Base-by-base conservation (phyloP, 768 basidiomycete species). In the Serendipita sp. region DNA sequence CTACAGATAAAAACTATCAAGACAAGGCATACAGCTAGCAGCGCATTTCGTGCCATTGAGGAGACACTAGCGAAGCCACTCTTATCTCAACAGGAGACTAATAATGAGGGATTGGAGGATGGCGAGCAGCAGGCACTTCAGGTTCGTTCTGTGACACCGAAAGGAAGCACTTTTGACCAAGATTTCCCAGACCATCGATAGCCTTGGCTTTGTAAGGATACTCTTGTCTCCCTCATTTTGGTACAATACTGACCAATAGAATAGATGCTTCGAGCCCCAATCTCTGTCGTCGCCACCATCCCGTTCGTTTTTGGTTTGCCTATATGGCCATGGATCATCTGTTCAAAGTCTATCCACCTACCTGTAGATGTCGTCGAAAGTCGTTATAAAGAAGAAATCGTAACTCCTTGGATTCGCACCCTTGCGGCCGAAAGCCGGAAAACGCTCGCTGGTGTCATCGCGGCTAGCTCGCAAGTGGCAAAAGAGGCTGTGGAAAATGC, bases 241-340 rank as follows among this genome's bases (percentile, higher is more conserved):
- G 18, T 52, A 18, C n/a, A n/a, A 52, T 52, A 50, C 48, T n/a
- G 6, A n/a, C 6, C n/a, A 2, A 10, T 60, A 13, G 3, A 8
- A 4, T 8, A 60, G 55, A 60, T 60, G 33, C 55, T 60, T 31
- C 55, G 55, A 10, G 55, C 55, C 11, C 55, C 55, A 29, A 60
- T 60, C 11, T 27, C 29, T 36, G 55, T 29, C 29, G 8, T 60
- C 10, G 55, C 55, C 4, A 60, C 55, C 18, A 60, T 60, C n/a
- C 55, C 55, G 8, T 60, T 60, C 55, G 55, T 60, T n/a, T 60
- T 60, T 60, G 55, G 55, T 27, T 34, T 60, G 10, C 55, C 55
- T 29, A 60, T 60, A n/a, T 60, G 55, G 55, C 55, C 55, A 8
- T 60, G 55, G 55, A 60, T 60, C 4, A 37, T 37, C 8, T 36